Evolutionary conservation across 805 yeast genomes (phyloP).

Genomic region (Candida gorgasii): DNA sequence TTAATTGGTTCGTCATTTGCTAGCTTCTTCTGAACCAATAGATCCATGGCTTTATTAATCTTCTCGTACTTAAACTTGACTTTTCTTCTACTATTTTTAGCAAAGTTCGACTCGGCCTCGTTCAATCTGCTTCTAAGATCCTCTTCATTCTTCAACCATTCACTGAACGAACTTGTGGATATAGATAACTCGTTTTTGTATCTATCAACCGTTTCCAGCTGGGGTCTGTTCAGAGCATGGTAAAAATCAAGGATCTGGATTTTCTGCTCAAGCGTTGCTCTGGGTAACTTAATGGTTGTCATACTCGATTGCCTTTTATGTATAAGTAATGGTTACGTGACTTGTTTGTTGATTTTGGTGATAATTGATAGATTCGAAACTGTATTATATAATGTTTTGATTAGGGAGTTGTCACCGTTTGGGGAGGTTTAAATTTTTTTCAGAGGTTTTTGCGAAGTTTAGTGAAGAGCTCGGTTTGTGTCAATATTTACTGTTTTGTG

Average conservation of each 20-base stretch:
- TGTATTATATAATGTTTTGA: constrained; percentile 1
- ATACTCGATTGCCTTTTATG: constrained; percentile 8
- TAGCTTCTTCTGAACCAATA: constrained; percentile 46
- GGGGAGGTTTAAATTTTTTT: constrained; percentile 7
- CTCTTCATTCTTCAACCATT: constrained; percentile 58
- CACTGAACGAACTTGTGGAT: constrained; percentile 60
- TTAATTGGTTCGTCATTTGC: constrained; percentile 48
- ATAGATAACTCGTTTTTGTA: constrained; percentile 53
- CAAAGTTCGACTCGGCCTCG: constrained; percentile 32
- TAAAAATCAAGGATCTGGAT: constrained; percentile 53
- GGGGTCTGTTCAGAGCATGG: constrained; percentile 51
- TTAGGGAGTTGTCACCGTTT: constrained; percentile 7
- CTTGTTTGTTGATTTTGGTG: no score
- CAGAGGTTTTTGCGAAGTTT: constrained; percentile 1
- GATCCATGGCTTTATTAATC: constrained; percentile 61
- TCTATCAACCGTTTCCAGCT: constrained; percentile 56
- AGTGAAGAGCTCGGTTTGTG: not conserved
- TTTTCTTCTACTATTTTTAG: constrained; percentile 43
- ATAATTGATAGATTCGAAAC: not conserved
- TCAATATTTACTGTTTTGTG: not conserved
- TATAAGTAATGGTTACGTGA: no score
- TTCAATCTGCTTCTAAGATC: constrained; percentile 48
- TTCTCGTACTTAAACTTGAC: constrained; percentile 55
- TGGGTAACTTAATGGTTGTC: constrained; percentile 28
- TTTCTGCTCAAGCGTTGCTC: constrained; percentile 62